phyloP scores from a whole-genome alignment of 257 asterid species.

The Nicotiana sylvestris region DNA sequence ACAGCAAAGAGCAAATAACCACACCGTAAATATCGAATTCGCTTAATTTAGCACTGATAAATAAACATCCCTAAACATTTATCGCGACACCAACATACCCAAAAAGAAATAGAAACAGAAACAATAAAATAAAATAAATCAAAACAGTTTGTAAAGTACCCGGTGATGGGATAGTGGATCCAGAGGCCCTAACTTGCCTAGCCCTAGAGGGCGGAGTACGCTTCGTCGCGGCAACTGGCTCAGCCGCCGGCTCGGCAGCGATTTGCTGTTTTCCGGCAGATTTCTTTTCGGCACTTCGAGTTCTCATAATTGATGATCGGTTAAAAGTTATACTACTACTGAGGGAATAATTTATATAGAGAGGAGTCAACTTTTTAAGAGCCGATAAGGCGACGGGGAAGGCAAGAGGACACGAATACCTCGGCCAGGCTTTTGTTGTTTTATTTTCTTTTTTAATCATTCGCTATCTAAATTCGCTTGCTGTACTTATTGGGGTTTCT shows the following conservation, averaged over 20 bases:
- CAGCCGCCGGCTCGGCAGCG: slow-evolving; percentile 21
- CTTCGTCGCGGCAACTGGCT: slow-evolving; percentile 20
- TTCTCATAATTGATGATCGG: slow-evolving; percentile 33
- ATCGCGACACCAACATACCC: neutral
- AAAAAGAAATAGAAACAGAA: neutral
- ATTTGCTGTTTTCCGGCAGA: slow-evolving; percentile 25
- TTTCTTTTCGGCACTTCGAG: slow-evolving; percentile 34
- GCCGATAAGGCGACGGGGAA: neutral
- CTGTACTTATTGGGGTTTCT: too few relatives aligned
- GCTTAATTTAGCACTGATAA: neutral
- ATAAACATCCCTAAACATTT: neutral
- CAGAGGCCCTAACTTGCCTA: slow-evolving; percentile 21
- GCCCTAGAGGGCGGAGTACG: slow-evolving; percentile 31
- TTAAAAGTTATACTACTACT: neutral
- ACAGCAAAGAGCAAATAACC: neutral
- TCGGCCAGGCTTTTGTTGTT: neutral
- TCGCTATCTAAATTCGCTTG: too few relatives aligned
- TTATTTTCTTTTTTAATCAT: neutral
- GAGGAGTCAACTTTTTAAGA: neutral
- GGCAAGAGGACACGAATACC: neutral
- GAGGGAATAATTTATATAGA: neutral
- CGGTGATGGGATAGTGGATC: slow-evolving; percentile 13
- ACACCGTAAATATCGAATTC: neutral
- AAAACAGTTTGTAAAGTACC: slow-evolving; percentile 18
- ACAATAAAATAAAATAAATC: neutral